These are phyloP conservation scores for sorghum (Sorghum bicolor) DNA, from an alignment of 176 grass and related monocot genomes.

Conservation along the genomic window Sorghum_bicolor_NCBIv3 NC_012879.2:8463001-8463500, in stretches of 20 bases:
- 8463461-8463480: too few relatives aligned
- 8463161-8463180: background rate
- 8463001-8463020: background rate
- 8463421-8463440: too few relatives aligned
- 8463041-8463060: background rate
- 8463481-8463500: too few relatives aligned
- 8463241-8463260: background rate
- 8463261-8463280: too few relatives aligned
- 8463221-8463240: background rate
- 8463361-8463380: too few relatives aligned
- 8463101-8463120: slow-evolving; percentile 48
- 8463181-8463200: background rate
- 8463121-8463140: slow-evolving; percentile 65
- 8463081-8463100: slow-evolving; percentile 43
- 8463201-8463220: background rate
- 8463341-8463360: too few relatives aligned
- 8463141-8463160: slow-evolving; percentile 30
- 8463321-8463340: too few relatives aligned
- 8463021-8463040: slow-evolving; percentile 61
- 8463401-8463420: too few relatives aligned
- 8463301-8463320: too few relatives aligned
- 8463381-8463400: too few relatives aligned
- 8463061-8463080: slow-evolving; percentile 45
- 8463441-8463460: too few relatives aligned
- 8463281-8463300: too few relatives aligned